Evolutionary conservation across 805 yeast species (phyloP), one percentile per base, ranked within the genome.

Genomic region (Dipodascus albidus): DNA sequence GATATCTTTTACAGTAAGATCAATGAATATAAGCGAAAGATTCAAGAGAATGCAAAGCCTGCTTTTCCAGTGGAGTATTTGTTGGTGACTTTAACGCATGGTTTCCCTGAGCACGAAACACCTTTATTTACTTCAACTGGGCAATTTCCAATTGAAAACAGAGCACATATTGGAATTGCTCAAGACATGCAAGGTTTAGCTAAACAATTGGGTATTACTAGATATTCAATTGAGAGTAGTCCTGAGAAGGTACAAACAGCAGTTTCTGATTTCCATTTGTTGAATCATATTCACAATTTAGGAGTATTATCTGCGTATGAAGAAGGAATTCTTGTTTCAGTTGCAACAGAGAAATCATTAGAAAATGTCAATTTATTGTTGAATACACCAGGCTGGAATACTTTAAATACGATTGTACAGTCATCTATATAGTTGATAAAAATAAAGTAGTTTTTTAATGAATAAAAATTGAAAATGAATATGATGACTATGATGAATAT

Each of bases 31-130:
- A 87, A 87, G 2, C 71, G 88, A 27, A 81, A 87, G 38, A 95
- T 93, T n/a, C 88, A 88, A 62, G 79, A 81, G 47, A 85, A 87
- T 64, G 95, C 96, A 1, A 84, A 84, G 62, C 96, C 96, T 0
- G 85, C 93, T 22, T 87, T 89, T 66, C 97, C 97, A 1, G 89
- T 85, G n/a, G 96, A 89, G 56, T 89, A 86, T 64, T 67, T 89
- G 55, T 69, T 93, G 52, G 95, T 91, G 0, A 83, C 96, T 1
- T 70, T 91, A 57, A 83, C 95, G 3, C 98, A 93, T 67, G 96
- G 98, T 2, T 91, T 93, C 76, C 96, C 96, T 1, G 78, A 81
- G 57, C 71, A 73, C 0, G 63, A 82, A 0, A 63, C 58, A 2
- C 82, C 87, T 1, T 58, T 71, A 56, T 85, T 86, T 67, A 66